Percentiles rank a stretch among this genome's conserved stretches.
Conservation (phyloP, 2,329 filamentous ascomycete species). For the Apiospora phragmitis region DNA sequence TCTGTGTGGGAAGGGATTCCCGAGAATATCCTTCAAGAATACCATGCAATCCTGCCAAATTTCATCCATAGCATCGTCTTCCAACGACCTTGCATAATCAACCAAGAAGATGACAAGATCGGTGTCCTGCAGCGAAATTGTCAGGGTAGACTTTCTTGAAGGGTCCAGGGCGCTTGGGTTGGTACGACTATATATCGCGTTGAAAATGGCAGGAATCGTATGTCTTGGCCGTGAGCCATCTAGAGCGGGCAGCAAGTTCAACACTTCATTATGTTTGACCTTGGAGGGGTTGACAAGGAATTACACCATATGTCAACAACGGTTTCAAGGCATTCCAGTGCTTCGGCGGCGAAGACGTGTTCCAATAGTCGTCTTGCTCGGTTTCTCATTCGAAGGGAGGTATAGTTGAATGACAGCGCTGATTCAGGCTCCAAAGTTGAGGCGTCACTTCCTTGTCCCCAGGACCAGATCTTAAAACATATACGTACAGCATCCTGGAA, state of each 20-base stretch:
- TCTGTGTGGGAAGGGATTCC: conserved; percentile 92
- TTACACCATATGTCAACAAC: conserved; percentile 81
- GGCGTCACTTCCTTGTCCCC: conserved; percentile 69
- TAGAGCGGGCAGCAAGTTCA: conserved; percentile 85
- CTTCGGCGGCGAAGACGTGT: conserved; percentile 89
- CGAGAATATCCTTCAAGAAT: conserved; percentile 85
- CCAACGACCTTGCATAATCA: conserved; percentile 84
- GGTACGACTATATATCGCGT: conserved; percentile 91
- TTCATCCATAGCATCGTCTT: conserved; percentile 97
- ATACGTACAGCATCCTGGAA: conserved; percentile 95
- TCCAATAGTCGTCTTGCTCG: conserved; percentile 84
- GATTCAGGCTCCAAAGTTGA: conserved; percentile 64
- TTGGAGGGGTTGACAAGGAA: conserved; percentile 45
- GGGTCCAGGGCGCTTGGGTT: conserved; percentile 80
- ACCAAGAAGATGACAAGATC: conserved; percentile 88
- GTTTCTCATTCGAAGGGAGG: conserved; percentile 87
- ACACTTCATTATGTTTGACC: conserved; percentile 63
- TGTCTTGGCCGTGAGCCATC: conserved; percentile 90
- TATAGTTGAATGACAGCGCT: conserved; percentile 83
- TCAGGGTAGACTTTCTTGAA: conserved; percentile 81
- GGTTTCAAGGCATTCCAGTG: conserved; percentile 90
- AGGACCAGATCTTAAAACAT: conserved; percentile 93
- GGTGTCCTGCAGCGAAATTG: conserved; percentile 77
- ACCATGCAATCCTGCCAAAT: conserved; percentile 95
- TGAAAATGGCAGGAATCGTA: conserved; percentile 91